Evolutionary conservation across 2,329 filamentous ascomycete genomes (phyloP), one percentile per base, ranked within the genome.

Genomic region (Lecanicillium sp.): DNA sequence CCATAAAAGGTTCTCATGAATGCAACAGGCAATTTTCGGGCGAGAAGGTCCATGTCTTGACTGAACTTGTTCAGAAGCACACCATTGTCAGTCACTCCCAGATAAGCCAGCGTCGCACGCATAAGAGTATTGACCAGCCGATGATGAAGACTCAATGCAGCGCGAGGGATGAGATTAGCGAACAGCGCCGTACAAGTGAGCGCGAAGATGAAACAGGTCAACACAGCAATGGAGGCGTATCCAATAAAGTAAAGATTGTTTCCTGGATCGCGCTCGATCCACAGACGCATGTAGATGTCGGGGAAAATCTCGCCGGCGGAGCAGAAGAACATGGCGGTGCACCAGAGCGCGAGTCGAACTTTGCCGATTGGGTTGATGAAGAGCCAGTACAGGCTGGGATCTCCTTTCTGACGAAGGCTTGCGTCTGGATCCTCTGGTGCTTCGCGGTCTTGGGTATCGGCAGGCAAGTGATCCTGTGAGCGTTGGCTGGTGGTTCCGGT

Each of bases 1-100:
- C 27, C 41, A 35, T 44, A 44, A 21, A 35, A 24, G 9, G 42
- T 44, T 20, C 42, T 12, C 21, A 44, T 41, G 14, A 54, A 44
- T 14, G 51, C 39, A 5, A 41, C 41, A 4, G 55, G 55, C 6
- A 60, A 27, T 15, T 52, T 52, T 6, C 49, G 51, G 12, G 58
- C 57, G 8, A 60, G 48, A 2, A 59, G 17, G 11, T 54, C 51
- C 5, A 60, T 53, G 30, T 60, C 58, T 35, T 59, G 57, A 14
- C 58, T 58, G 21, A 59, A 59, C 47, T 53, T 41, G 6, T 44
- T 44, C 7, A 19, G 6, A 10, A 44, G 7, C 7, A 26, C 30
- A 14, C 41, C 41, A 26, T 35, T 35, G n/a, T 44, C 30, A 2
- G 30, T 36, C 7, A n/a, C 23, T 1, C 41, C 41, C 3, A 44